Evolutionary conservation across 345 rosid species (phyloP).

Genomic region (rapeseed (Brassica napus)): DNA sequence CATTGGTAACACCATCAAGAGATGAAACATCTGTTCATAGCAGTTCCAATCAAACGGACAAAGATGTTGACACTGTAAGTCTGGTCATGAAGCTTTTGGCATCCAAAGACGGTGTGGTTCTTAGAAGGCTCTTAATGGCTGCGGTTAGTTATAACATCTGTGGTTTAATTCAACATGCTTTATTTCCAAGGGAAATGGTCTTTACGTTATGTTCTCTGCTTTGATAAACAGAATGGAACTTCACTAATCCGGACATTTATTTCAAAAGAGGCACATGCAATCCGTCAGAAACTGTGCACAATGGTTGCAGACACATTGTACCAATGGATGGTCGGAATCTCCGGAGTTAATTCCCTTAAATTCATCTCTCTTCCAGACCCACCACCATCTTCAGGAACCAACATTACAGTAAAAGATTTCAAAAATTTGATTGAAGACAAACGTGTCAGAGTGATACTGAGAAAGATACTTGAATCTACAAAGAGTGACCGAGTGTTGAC

Average conservation of each 20-base stretch:
- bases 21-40: conserved; percentile 43
- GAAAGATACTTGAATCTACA: conserved; percentile 55
- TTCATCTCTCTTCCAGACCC: conserved; percentile 39
- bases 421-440: conserved; percentile 55
- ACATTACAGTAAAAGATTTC: conserved; percentile 46
- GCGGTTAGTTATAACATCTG: conserved; percentile 60
- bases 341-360: conserved; percentile 32
- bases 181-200: not conserved
- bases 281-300: conserved; percentile 60
- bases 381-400: conserved; percentile 43
- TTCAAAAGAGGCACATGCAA: conserved; percentile 65
- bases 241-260: conserved; percentile 68
- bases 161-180: not conserved
- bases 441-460: conserved; percentile 66
- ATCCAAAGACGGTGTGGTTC: conserved; percentile 74
- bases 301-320: conserved; percentile 57
- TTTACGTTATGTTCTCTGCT: conserved; percentile 22
- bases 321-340: conserved; percentile 52
- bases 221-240: conserved; percentile 68
- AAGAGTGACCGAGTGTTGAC: conserved; percentile 62
- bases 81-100: conserved; percentile 67
- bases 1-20: conserved; percentile 39
- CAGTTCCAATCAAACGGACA: conserved; percentile 40
- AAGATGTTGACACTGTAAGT: conserved; percentile 50
- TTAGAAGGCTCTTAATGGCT: conserved; percentile 85